phyloP scores from a whole-genome alignment of 2,329 filamentous ascomycete species.

The Fusarium transvaalense region DNA sequence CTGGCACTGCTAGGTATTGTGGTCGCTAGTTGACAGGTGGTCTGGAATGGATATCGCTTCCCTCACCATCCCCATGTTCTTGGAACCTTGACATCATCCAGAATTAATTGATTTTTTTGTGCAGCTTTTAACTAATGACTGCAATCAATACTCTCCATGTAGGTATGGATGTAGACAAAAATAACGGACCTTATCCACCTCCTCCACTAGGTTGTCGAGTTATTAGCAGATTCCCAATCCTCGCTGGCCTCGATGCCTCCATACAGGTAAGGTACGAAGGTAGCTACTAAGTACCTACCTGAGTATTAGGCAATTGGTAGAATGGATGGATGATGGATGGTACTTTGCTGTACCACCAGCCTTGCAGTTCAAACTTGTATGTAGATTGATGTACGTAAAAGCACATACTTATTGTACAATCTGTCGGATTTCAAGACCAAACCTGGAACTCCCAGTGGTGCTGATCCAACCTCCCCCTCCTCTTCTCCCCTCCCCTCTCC shows the following conservation, averaged over 20 bases:
- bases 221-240: conserved; percentile 2
- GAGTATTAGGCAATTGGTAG: background rate
- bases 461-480: conserved; percentile 28
- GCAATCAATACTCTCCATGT: background rate
- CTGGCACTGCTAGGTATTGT: background rate
- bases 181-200: background rate
- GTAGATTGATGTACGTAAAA: conserved; percentile 23
- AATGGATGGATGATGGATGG: background rate
- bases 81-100: background rate
- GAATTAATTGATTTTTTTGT: too few relatives aligned
- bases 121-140: background rate
- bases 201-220: background rate
- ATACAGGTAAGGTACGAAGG: too few relatives aligned
- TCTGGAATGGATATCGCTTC: too few relatives aligned
- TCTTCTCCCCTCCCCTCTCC: background rate
- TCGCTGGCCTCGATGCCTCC: conserved; percentile 5
- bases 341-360: conserved; percentile 4
- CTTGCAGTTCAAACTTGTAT: conserved; percentile 15
- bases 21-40: conserved; percentile 17
- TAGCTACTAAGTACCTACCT: background rate
- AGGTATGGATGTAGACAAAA: background rate
- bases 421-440: conserved; percentile 12
- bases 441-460: conserved; percentile 21
- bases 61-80: background rate
- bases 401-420: conserved; percentile 6